phyloP scores from a whole-genome alignment of 2,329 filamentous ascomycete species.

The Aspergillus clavatus region DNA sequence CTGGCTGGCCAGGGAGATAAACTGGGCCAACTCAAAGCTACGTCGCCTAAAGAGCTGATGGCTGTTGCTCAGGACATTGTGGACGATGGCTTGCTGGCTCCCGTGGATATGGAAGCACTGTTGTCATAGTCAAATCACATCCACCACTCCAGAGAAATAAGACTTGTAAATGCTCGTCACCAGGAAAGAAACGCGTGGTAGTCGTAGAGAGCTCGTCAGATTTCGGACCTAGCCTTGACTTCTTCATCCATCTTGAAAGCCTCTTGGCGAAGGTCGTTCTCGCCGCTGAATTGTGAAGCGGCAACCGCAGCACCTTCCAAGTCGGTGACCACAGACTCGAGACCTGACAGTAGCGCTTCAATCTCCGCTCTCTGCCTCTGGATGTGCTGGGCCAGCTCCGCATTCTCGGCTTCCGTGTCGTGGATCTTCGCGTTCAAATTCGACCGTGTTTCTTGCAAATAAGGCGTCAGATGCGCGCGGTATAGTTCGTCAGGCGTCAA shows the following conservation, averaged over 20 bases:
- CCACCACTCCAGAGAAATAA: not conserved
- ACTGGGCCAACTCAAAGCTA: slow-evolving; percentile 35
- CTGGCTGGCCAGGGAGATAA: slow-evolving; percentile 38
- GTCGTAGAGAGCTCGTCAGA: slow-evolving; percentile 14
- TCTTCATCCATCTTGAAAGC: slow-evolving; percentile 43
- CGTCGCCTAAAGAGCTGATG: slow-evolving; percentile 35
- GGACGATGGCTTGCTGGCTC: slow-evolving; percentile 48
- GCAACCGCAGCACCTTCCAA: slow-evolving; percentile 49
- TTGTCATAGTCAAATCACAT: slow-evolving; percentile 22
- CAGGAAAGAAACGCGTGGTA: no score
- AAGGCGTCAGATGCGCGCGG: slow-evolving; percentile 55
- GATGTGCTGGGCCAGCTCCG: slow-evolving; percentile 48
- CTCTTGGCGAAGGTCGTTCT: slow-evolving; percentile 39
- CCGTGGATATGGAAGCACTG: slow-evolving; percentile 29
- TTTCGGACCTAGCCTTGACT: slow-evolving; percentile 26
- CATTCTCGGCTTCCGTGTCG: slow-evolving; percentile 49
- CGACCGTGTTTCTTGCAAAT: slow-evolving; percentile 48
- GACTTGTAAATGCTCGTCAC: not conserved
- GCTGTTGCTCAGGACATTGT: slow-evolving; percentile 48
- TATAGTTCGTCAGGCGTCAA: slow-evolving; percentile 54
- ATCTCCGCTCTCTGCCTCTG: slow-evolving; percentile 54
- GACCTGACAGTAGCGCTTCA: slow-evolving; percentile 48
- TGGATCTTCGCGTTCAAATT: slow-evolving; percentile 48
- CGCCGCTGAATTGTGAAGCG: slow-evolving; percentile 35
- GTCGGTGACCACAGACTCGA: slow-evolving; percentile 55